Percentiles rank a stretch among this genome's conserved stretches.
These are phyloP conservation scores for Recurvomyces mirabilis DNA, from an alignment of 495 filamentous ascomycete species.

Conservation along the genomic window DNA sequence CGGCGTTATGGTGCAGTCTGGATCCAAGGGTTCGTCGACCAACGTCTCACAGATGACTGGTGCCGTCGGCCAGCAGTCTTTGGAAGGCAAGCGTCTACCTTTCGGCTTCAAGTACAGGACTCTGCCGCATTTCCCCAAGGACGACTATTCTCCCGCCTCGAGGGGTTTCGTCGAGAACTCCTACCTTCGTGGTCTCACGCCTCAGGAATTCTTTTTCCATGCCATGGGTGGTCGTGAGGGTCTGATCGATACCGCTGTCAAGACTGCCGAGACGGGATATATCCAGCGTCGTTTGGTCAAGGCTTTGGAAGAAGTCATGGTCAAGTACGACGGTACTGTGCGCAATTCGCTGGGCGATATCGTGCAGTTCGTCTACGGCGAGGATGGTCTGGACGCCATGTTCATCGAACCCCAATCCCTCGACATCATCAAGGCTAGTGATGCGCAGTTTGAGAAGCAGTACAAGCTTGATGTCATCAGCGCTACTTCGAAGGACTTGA, in stretches of 20 bases:
- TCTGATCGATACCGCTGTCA: constrained; percentile 98
- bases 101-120: constrained; percentile 99
- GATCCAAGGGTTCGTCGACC: constrained; percentile 95
- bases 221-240: constrained; percentile 99
- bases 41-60: constrained; percentile 99
- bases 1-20: constrained; percentile 86
- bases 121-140: constrained; percentile 95
- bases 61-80: constrained; percentile 90
- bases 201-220: constrained; percentile 98
- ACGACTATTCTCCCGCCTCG: constrained; percentile 94
- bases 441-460: constrained; percentile 58
- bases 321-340: constrained; percentile 95
- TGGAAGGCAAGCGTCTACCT: constrained; percentile 97
- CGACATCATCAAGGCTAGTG: constrained; percentile 68
- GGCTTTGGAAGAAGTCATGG: constrained; percentile 92
- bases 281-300: constrained; percentile 98
- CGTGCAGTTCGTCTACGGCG: constrained; percentile 94
- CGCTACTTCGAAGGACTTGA: constrained; percentile 29
- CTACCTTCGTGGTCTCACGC: constrained; percentile 89
- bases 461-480: constrained; percentile 97
- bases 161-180: constrained; percentile 99
- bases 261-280: constrained; percentile 98
- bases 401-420: constrained; percentile 85
- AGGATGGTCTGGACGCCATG: constrained; percentile 87
- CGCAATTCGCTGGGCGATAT: constrained; percentile 94